phyloP scores from a whole-genome alignment of 768 basidiomycete genomes.

The Ramaria sp. region DNA sequence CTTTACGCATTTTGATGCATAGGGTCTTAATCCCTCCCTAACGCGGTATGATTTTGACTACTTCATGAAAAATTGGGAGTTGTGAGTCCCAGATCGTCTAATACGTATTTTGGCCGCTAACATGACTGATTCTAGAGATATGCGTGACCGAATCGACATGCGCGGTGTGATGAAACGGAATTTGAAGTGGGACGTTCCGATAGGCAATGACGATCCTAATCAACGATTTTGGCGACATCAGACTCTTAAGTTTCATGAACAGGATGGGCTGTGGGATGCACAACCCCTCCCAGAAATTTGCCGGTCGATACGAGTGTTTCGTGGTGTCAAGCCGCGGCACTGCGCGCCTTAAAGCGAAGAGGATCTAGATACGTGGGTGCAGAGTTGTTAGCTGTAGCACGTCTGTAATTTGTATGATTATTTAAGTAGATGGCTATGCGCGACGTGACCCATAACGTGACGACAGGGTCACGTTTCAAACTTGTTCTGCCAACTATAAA shows the following conservation, averaged over 20 bases:
- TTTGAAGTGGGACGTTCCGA: slow-evolving; percentile 41
- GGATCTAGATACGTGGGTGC: too few species aligned
- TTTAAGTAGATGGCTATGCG: background rate
- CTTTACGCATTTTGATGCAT: slow-evolving; percentile 19
- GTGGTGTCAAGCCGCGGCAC: background rate
- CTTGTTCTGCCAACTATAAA: background rate
- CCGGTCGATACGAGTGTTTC: slow-evolving; percentile 24
- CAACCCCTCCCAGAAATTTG: slow-evolving; percentile 23
- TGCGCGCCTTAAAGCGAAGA: background rate
- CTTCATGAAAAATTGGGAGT: slow-evolving; percentile 61
- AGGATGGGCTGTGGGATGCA: slow-evolving; percentile 6
- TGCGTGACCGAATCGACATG: slow-evolving; percentile 61
- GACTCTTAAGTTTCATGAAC: slow-evolving; percentile 5
- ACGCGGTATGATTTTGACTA: slow-evolving; percentile 51
- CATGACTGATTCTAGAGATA: slow-evolving; percentile 39
- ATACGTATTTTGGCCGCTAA: slow-evolving; percentile 8
- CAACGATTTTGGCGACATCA: slow-evolving; percentile 40
- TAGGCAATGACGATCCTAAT: slow-evolving; percentile 33
- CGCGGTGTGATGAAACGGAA: slow-evolving; percentile 35
- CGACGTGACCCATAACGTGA: slow-evolving; percentile 1
- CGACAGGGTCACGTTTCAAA: background rate
- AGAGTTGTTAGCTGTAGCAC: too few species aligned
- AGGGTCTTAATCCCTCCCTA: slow-evolving; percentile 20
- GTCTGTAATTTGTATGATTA: background rate
- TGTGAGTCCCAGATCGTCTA: slow-evolving; percentile 28